Percentiles rank a stretch among this genome's conserved stretches.
phyloP scores from a whole-genome alignment of 1,139 yeast species.

The Magnusiomyces tetraspermus region DNA sequence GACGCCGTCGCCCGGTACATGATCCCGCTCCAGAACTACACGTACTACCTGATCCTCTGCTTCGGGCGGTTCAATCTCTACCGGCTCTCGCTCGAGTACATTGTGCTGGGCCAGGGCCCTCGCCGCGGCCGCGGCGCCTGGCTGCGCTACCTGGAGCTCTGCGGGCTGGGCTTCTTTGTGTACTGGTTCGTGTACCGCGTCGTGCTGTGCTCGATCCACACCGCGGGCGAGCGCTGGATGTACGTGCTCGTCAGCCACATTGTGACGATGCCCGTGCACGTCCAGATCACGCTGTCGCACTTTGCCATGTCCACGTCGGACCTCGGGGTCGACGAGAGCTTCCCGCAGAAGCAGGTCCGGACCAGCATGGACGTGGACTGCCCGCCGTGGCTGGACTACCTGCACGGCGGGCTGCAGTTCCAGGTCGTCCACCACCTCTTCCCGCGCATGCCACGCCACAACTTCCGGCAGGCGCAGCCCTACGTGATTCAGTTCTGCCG shows the following conservation, averaged over 20 bases:
- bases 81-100: slow-evolving; percentile 68
- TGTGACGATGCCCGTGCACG: slow-evolving; percentile 83
- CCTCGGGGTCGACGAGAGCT: slow-evolving; percentile 72
- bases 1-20: slow-evolving; percentile 54
- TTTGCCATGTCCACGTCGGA: slow-evolving; percentile 92
- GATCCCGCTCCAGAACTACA: slow-evolving; percentile 56
- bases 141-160: slow-evolving; percentile 69
- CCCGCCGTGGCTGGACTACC: slow-evolving; percentile 83
- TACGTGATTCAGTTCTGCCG: slow-evolving; percentile 64
- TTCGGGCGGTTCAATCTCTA: slow-evolving; percentile 84
- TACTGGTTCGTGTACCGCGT: slow-evolving; percentile 73
- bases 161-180: slow-evolving; percentile 56
- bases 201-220: slow-evolving; percentile 44
- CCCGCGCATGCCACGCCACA: slow-evolving; percentile 84
- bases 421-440: slow-evolving; percentile 86
- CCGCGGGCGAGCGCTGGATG: slow-evolving; percentile 43
- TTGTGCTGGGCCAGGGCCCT: slow-evolving; percentile 68
- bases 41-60: slow-evolving; percentile 68
- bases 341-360: slow-evolving; percentile 69
- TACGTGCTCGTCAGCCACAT: slow-evolving; percentile 68
- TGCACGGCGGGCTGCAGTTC: slow-evolving; percentile 89
- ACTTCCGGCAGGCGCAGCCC: slow-evolving; percentile 65
- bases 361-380: slow-evolving; percentile 95
- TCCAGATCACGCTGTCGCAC: slow-evolving; percentile 81
- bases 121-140: slow-evolving; percentile 74